Evolutionary conservation across 306 rosid species (phyloP).

Genomic region (Dalbergia cultrata): DNA sequence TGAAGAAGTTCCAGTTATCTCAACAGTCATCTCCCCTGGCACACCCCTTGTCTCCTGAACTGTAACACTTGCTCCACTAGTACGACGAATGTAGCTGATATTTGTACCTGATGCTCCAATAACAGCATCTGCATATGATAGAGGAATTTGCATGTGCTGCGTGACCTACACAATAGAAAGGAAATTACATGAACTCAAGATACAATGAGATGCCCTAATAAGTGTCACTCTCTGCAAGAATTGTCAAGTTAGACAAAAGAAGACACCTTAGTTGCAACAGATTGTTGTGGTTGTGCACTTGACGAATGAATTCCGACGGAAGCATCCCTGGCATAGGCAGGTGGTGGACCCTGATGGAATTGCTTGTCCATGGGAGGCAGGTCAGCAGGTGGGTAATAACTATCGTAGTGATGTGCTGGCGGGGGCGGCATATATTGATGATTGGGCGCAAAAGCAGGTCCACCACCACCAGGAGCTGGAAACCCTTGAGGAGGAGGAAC

Average conservation of each 20-base stretch:
- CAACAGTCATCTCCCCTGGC: slow-evolving; percentile 63
- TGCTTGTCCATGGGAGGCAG: slow-evolving; percentile 51
- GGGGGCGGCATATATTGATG: slow-evolving; percentile 53
- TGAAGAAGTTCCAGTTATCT: slow-evolving; percentile 55
- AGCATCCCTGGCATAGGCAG: slow-evolving; percentile 52
- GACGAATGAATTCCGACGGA: slow-evolving; percentile 44
- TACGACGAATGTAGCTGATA: slow-evolving; percentile 60
- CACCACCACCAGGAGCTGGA: slow-evolving; percentile 45
- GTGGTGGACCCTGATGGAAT: slow-evolving; percentile 55
- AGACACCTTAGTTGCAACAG: slow-evolving; percentile 50
- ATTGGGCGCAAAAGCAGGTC: slow-evolving; percentile 54
- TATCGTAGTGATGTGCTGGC: slow-evolving; percentile 52
- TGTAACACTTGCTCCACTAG: slow-evolving; percentile 58
- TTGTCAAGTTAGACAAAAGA: slow-evolving; percentile 14
- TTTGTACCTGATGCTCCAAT: slow-evolving; percentile 57
- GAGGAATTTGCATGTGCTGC: slow-evolving; percentile 63
- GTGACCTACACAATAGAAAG: slow-evolving; percentile 48
- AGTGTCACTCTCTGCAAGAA: slow-evolving; percentile 1
- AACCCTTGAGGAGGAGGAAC: slow-evolving; percentile 55
- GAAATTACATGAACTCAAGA: slow-evolving; percentile 14
- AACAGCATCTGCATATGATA: slow-evolving; percentile 59
- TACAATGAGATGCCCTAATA: background rate
- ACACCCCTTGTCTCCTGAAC: slow-evolving; percentile 60
- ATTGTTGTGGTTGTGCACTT: slow-evolving; percentile 43
- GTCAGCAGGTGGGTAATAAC: slow-evolving; percentile 53